phyloP scores from a whole-genome alignment of 2,329 filamentous ascomycete species.

The Emydomyces testavorans region DNA sequence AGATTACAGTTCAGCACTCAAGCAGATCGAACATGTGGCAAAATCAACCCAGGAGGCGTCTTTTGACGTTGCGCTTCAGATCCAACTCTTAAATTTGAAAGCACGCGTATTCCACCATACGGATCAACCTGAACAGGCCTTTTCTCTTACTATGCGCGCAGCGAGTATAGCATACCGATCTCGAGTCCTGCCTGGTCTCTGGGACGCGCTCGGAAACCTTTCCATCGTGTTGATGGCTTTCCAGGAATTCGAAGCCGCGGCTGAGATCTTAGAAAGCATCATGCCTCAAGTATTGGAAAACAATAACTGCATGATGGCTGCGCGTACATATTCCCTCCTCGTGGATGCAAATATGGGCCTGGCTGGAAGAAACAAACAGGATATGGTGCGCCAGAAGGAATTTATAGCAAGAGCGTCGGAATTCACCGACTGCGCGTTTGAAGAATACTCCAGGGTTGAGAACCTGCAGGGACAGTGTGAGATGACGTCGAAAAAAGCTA shows the following conservation, averaged over 20 bases:
- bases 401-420: slow-evolving; percentile 48
- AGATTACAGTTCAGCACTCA: slow-evolving; percentile 44
- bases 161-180: slow-evolving; percentile 61
- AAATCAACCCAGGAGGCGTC: slow-evolving; percentile 43
- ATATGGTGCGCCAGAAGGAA: slow-evolving; percentile 41
- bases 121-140: slow-evolving; percentile 59
- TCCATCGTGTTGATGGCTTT: slow-evolving; percentile 58
- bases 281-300: slow-evolving; percentile 68
- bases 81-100: slow-evolving; percentile 63
- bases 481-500: slow-evolving; percentile 70
- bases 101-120: slow-evolving; percentile 56
- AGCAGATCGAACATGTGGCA: slow-evolving; percentile 43
- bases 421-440: slow-evolving; percentile 52
- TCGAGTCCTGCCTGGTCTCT: slow-evolving; percentile 56
- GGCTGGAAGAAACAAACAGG: slow-evolving; percentile 45
- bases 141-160: slow-evolving; percentile 65
- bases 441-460: slow-evolving; percentile 54
- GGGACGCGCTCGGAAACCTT: slow-evolving; percentile 58
- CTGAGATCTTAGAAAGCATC: slow-evolving; percentile 53
- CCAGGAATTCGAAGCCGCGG: slow-evolving; percentile 57
- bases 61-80: slow-evolving; percentile 54
- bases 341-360: slow-evolving; percentile 70
- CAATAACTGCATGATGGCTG: slow-evolving; percentile 51
- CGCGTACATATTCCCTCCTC: slow-evolving; percentile 56
- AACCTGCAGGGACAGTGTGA: slow-evolving; percentile 62